Percentiles rank a stretch among this genome's conserved stretches.
phyloP scores from a whole-genome alignment of 1,284 basidiomycete species.

The Pyrrhoderma noxium region DNA sequence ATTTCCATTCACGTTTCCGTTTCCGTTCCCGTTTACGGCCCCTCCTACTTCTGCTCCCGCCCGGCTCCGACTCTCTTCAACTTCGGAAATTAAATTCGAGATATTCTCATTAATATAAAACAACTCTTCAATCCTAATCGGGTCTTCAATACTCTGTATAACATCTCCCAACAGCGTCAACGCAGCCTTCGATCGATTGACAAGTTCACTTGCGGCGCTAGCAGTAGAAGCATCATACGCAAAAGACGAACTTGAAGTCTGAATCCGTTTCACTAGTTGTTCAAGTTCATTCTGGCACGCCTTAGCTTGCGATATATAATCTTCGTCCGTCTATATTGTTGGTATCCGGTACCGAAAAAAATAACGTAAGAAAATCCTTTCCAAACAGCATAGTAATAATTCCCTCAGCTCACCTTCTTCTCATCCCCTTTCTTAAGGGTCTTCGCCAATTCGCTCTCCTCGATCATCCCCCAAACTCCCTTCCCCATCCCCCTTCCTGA shows the following conservation, averaged over 20 bases:
- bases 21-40: background rate
- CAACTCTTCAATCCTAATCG: constrained; percentile 53
- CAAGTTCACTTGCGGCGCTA: constrained; percentile 29
- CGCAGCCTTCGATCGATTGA: constrained; percentile 44
- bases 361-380: constrained; percentile 1
- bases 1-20: constrained; percentile 1
- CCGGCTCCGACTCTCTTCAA: constrained; percentile 28
- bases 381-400: too few relatives aligned
- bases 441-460: constrained; percentile 71
- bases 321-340: constrained; percentile 35
- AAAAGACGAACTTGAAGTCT: constrained; percentile 30
- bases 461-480: constrained; percentile 74
- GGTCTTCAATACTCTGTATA: constrained; percentile 54
- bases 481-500: constrained; percentile 42
- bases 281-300: constrained; percentile 43
- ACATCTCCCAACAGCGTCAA: constrained; percentile 52
- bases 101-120: constrained; percentile 69
- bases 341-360: background rate
- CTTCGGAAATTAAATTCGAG: constrained; percentile 41
- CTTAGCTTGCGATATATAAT: constrained; percentile 47
- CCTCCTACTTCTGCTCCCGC: background rate
- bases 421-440: constrained; percentile 55
- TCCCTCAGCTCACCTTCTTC: constrained; percentile 40
- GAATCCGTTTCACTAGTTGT: constrained; percentile 34
- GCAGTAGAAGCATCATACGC: constrained; percentile 15